Base-by-base conservation (phyloP, 768 basidiomycete genomes). In the Kwoniella dejecticola region DNA sequence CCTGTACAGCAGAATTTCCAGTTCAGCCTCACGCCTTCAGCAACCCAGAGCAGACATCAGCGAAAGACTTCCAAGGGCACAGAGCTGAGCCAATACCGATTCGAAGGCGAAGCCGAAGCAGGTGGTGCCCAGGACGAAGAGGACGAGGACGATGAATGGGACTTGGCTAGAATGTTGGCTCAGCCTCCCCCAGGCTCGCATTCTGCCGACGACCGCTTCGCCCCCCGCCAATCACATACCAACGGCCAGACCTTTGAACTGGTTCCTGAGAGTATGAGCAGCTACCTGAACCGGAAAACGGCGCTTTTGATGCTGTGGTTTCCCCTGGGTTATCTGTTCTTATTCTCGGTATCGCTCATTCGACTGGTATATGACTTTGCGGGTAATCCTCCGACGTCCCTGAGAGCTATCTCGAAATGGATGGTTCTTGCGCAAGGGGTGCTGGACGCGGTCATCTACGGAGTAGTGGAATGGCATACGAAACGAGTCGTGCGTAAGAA, bases 241-340 rank as follows among this genome's bases (percentile, higher is more conserved):
- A 63, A 60, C 1, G 68, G 67, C 23, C 74, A 72, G 26, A 60
- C 62, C 10, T 57, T 59, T 19, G 75, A 74, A 40, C 62, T 75
- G 8, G 67, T 75, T 27, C 69, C 68, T n/a, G 79, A 80, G 55
- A 72, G 70, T 15, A 80, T 75, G 69, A 62, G 75, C 24, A 64
- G 62, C 15, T 80, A 79, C 66, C 68, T 80, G 60, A 80, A 80
- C 63, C 46, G 79, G 30, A 80, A 80, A 60, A 78, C 79, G 17
- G 69, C 75, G 1, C 54, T 79, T 46, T 67, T 79, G 57, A 79
- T 77, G 78, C 60, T 78, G 58, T 76, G 75, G 62, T 79, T 79
- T 53, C 77, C 76, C 17, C 66, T 75, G 2, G 78, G 70, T 26
- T 80, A 80, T 61, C 60, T 77, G 31, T 36, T 76, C 12, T 62